Evolutionary conservation across 2,329 filamentous ascomycete genomes (phyloP), one percentile per base, ranked within the genome.

Genomic region (Colletotrichum simmondsii): DNA sequence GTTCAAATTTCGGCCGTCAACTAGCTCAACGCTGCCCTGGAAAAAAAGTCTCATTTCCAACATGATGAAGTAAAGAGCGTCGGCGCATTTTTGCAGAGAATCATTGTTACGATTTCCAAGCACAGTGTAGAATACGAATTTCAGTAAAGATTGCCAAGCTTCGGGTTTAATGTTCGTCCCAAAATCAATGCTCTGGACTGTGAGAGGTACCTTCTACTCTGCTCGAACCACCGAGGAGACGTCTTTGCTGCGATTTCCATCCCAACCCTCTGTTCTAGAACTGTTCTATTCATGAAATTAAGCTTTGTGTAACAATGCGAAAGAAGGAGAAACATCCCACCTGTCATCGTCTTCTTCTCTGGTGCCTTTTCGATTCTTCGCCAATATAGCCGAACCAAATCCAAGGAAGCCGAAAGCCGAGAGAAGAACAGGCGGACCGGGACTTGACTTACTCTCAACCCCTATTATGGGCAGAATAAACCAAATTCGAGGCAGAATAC

Each of bases 91-190:
- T 30, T 30, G 30, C 30, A 30, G 30, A 30, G 30, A 8, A 32
- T 3, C 3, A 42, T 12, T 16, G 5, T 46, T n/a, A 8, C 42
- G 11, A 22, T 49, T 22, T 8, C 42, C 6, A 19, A 22, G 19
- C 16, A 19, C 16, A 49, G 30, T 3, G 2, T 22, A 49, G 42
- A 7, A n/a, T 5, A 30, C n/a, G 19, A 37, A 58, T 12, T 24
- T 24, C 24, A 19, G 16, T 14, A 22, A 24, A 16, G 19, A 67
- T 37, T 22, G 37, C 56, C 60, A 49, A 54, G 37, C 66, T 70
- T 56, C 60, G 1, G 28, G 60, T 56, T 72, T 72, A 66, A 72
- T 72, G 66, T 72, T 70, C 66, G 49, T 72, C 70, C 66, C 66
- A 61, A 70, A 49, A 30, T 35, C 32, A 19, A 28, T 24, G 32